phyloP scores from a whole-genome alignment of 2,329 filamentous ascomycete species.

The Pseudogymnoascus sp. region DNA sequence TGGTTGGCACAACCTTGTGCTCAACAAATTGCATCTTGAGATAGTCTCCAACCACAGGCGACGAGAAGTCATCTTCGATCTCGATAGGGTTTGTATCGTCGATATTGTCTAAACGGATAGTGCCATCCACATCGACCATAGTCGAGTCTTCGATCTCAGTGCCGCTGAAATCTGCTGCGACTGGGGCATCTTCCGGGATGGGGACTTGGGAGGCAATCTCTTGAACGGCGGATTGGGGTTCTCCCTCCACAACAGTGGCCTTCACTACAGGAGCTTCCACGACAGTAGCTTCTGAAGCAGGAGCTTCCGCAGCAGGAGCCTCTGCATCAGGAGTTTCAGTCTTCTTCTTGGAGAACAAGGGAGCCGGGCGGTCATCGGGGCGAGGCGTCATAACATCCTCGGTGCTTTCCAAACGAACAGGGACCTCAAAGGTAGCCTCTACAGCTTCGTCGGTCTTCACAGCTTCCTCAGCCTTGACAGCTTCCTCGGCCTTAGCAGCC shows the following conservation, averaged over 20 bases:
- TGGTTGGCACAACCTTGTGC: slow-evolving; percentile 87
- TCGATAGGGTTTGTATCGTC: neutral
- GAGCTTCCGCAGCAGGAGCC: neutral
- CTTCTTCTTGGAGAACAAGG: slow-evolving; percentile 47
- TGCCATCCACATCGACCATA: neutral
- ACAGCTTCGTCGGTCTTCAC: slow-evolving; percentile 8
- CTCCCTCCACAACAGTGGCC: neutral
- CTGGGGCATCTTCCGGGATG: slow-evolving; percentile 21
- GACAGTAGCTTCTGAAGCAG: neutral
- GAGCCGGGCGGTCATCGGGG: slow-evolving; percentile 59
- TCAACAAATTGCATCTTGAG: slow-evolving; percentile 96
- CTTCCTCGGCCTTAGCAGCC: slow-evolving; percentile 10
- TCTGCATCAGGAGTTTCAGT: slow-evolving; percentile 14
- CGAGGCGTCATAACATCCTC: slow-evolving; percentile 39
- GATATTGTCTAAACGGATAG: neutral
- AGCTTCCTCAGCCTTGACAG: slow-evolving; percentile 10
- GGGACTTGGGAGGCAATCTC: slow-evolving; percentile 2
- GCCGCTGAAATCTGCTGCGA: slow-evolving; percentile 21
- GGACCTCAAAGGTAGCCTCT: slow-evolving; percentile 8
- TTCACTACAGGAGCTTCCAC: neutral
- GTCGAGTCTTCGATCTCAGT: slow-evolving; percentile 4
- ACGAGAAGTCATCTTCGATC: slow-evolving; percentile 13
- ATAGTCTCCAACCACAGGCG: slow-evolving; percentile 82
- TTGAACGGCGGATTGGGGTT: neutral
- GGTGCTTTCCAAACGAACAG: slow-evolving; percentile 4